A percentile compares a stretch with the other conserved stretches of the same genome.
These are phyloP conservation scores for Candida ascalaphidarum DNA, from an alignment of 805 yeast species.

Conservation along the genomic window DNA sequence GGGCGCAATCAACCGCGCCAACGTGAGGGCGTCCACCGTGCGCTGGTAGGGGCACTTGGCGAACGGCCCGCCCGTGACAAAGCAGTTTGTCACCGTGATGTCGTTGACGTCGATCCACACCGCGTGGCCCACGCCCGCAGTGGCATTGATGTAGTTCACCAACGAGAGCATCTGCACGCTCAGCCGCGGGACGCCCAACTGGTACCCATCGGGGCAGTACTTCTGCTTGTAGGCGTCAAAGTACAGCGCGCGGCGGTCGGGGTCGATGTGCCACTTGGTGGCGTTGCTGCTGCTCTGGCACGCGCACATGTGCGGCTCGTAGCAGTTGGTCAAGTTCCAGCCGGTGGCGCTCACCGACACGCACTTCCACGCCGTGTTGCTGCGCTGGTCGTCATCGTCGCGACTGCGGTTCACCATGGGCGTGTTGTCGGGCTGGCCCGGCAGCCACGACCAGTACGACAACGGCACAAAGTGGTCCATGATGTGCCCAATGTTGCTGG, in stretches of 20 bases:
- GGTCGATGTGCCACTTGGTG: constrained; percentile 36
- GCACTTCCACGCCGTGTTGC: constrained; percentile 29
- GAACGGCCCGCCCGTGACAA: constrained; percentile 77
- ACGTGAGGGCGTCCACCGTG: constrained; percentile 44
- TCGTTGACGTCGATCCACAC: constrained; percentile 83
- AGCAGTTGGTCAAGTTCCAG: constrained; percentile 66
- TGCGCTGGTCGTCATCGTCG: constrained; percentile 1
- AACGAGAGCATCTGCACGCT: constrained; percentile 23
- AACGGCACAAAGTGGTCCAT: constrained; percentile 16
- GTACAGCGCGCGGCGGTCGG: constrained; percentile 23
- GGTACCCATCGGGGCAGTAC: constrained; percentile 25
- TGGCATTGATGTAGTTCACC: constrained; percentile 16
- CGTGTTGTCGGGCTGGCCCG: constrained; percentile 37
- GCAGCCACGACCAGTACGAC: constrained; percentile 71
- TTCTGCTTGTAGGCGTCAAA: constrained; percentile 28
- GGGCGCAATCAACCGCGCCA: constrained; percentile 59
- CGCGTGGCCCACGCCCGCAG: constrained; percentile 20
- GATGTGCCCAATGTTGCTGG: constrained; percentile 18
- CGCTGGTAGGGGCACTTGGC: constrained; percentile 72
- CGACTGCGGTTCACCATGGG: neutral
- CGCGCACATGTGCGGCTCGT: constrained; percentile 38
- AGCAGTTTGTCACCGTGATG: constrained; percentile 63
- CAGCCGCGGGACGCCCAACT: constrained; percentile 26
- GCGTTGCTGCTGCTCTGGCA: constrained; percentile 41
- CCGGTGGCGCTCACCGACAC: constrained; percentile 35